A percentile compares a stretch with the other conserved stretches of the same genome.
phyloP scores from a whole-genome alignment of 371 early-diverging fungal genomes.

The Chytridium lagenaria region DNA sequence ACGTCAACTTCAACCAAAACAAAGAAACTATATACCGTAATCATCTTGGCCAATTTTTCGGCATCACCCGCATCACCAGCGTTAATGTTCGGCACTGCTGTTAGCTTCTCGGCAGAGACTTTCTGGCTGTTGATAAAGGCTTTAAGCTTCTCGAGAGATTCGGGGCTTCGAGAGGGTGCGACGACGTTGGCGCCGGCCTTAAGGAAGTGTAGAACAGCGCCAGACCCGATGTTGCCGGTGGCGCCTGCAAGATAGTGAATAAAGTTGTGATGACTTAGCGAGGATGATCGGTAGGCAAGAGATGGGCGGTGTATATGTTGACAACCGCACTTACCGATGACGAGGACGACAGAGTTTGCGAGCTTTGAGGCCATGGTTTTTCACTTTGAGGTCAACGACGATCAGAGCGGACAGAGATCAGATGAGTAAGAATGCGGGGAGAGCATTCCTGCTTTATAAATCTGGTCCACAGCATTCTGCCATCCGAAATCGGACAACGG shows the following conservation, averaged over 20 bases:
- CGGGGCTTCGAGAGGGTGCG: not conserved
- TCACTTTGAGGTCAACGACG: too few relatives aligned
- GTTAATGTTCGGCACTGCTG: not conserved
- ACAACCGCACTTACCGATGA: not conserved
- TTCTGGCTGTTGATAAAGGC: not conserved
- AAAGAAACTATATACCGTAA: too few relatives aligned
- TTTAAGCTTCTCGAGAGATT: slow-evolving; percentile 4
- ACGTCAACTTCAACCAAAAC: too few relatives aligned
- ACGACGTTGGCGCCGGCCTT: slow-evolving; percentile 9
- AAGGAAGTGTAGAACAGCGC: slow-evolving; percentile 1
- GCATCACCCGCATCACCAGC: not conserved
- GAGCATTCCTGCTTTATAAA: too few relatives aligned
- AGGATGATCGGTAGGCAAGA: not conserved
- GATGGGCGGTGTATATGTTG: not conserved
- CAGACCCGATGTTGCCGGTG: slow-evolving; percentile 15
- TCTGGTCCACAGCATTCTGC: too few relatives aligned
- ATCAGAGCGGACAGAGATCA: too few relatives aligned
- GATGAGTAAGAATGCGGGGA: too few relatives aligned
- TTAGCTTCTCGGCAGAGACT: not conserved
- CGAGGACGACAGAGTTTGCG: slow-evolving; percentile 7
- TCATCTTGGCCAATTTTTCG: not conserved
- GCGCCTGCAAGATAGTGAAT: not conserved
- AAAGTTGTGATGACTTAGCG: not conserved
- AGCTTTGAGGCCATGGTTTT: slow-evolving; percentile 10
- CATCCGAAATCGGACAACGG: too few relatives aligned